Evolutionary conservation across 495 filamentous ascomycete species (phyloP), one percentile per base, ranked within the genome.

Genomic region (Cercophora scortea): DNA sequence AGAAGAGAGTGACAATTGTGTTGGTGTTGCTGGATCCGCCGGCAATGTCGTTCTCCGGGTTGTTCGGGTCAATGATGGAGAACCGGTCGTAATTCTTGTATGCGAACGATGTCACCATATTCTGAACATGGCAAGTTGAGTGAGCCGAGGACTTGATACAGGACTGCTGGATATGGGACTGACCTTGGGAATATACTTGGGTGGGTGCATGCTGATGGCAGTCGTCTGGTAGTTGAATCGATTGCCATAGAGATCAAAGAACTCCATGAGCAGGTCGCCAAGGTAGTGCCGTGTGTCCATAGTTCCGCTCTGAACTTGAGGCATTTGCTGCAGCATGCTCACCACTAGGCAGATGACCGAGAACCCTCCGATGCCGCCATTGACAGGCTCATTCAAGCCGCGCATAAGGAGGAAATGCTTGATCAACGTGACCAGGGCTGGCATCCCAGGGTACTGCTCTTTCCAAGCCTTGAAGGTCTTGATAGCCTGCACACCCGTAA

Each of bases 381-480:
- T 84, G 16, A 84, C 82, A 3, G 94, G 89, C 64, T 98, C 93
- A 55, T 96, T 95, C 36, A 96, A 74, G 2, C 83, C 87, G 41
- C 90, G 80, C 80, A 98, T 91, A 15, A 85, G 71, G 16, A 98
- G 71, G 51, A 94, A 90, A 49, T 97, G 94, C 68, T 98, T 98
- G 68, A 98, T 81, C 19, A 98, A 55, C 0, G 87, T 81, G 11
- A 93, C 86, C 17, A 98, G 68, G 38, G 86, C 74, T 2, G 88
- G 87, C 87, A 97, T 90, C 1, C 78, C 81, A 0, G 92, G 91
- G 58, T 83, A 95, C 42, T 81, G 72, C 8, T 68, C 47, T 57
- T 86, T 89, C 93, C 93, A 98, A 1, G 67, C 61, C 43, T 79
- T 68, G 62, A 95, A 95, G 0, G 88, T 95, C 13, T 79, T 61